These are phyloP conservation scores for Diaporthe amygdali DNA, from an alignment of 2,329 filamentous ascomycete genomes.

Conservation along the genomic window DNA sequence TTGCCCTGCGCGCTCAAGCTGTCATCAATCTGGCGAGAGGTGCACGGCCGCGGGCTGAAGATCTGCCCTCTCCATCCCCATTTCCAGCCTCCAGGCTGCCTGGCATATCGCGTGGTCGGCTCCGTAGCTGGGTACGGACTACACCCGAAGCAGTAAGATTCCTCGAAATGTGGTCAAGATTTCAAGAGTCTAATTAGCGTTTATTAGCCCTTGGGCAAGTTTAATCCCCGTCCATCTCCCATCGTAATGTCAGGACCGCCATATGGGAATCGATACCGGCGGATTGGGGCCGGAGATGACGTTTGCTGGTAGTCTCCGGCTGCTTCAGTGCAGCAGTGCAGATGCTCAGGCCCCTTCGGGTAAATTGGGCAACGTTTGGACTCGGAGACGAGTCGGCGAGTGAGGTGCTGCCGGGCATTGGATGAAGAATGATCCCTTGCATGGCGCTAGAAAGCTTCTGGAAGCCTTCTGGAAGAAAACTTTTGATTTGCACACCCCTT, in stretches of 20 bases:
- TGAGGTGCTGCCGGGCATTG: not conserved
- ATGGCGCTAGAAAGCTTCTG: conserved; percentile 9
- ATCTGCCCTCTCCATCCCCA: not conserved
- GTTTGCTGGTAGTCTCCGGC: not conserved
- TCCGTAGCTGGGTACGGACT: not conserved
- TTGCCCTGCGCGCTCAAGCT: not conserved
- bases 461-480: conserved; percentile 5
- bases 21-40: not conserved
- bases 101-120: conserved; percentile 2
- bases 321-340: too few relatives aligned
- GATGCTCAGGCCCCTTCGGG: too few relatives aligned
- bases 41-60: conserved; percentile 3
- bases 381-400: not conserved
- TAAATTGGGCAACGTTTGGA: not conserved
- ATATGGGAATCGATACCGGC: not conserved
- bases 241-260: not conserved
- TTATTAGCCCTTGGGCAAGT: not conserved
- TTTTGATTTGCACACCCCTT: not conserved
- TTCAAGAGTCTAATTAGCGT: conserved; percentile 8
- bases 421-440: not conserved
- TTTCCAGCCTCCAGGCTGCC: not conserved
- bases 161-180: not conserved
- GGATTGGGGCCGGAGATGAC: not conserved
- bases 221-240: not conserved
- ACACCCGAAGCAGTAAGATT: conserved; percentile 12